Evolutionary conservation across 1,284 basidiomycete genomes (phyloP), one percentile per base, ranked within the genome.

Genomic region (Tilletiaria anomala): DNA sequence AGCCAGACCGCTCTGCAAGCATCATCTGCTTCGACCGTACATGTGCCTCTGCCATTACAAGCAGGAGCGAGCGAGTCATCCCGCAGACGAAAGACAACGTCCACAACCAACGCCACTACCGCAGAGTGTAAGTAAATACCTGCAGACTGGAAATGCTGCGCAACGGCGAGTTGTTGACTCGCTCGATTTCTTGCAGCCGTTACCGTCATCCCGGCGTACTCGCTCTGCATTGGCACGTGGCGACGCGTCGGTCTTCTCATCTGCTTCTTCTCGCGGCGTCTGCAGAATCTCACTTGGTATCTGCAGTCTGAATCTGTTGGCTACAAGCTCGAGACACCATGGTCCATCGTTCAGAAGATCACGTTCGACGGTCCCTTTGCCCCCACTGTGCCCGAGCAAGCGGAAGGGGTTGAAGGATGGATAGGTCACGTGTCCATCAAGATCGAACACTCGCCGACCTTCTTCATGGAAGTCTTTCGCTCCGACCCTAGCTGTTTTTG

Each of bases 381-480:
- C 6, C 32, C 38, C 5, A 34, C 39, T 42, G 12, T 51, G 17
- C 49, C 51, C 16, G 58, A 61, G 35, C 22, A 41, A 6, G 51
- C 50, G 21, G 58, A 61, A 21, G 56, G 54, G 14, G 42, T 56
- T 6, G 40, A 44, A 6, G 51, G 47, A 1, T 44, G 50, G 3
- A 37, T 54, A 1, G 58, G 58, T 12, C 49, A 51, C 11, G 40
- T 59, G 15, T 44, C 47, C 19, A 42, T 61, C 24, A 47, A 56
- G 29, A 45, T 61, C 14, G 45, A 55, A 14, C 47, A 51, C 0
- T 52, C 56, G 16, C 58, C 58, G 2, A 53, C 50, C 1, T 61
- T 61, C 32, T 61, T 55, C 45, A 58, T 61, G 56, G 54, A 61
- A 24, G 54, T 59, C 14, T 58, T 61, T 21, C 46, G 54, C 8